A percentile compares a stretch with the other conserved stretches of the same genome.
Evolutionary conservation across 257 asterid genomes (phyloP).

Genomic region (Ophiorrhiza pumila): DNA sequence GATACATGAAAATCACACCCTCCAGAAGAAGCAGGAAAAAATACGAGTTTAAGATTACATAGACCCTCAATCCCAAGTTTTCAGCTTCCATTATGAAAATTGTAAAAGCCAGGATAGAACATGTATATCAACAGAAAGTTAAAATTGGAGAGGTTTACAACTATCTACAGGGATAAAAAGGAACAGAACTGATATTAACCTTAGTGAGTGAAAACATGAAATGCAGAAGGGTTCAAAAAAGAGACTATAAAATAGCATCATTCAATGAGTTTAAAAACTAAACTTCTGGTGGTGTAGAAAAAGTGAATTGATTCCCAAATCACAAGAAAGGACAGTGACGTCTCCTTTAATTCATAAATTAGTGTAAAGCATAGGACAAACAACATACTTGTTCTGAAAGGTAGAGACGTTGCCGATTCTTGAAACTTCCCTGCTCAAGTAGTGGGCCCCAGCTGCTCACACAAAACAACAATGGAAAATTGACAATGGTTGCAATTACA

Average conservation of each 20-base stretch:
- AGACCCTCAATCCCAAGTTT: too few relatives aligned
- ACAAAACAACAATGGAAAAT: not conserved
- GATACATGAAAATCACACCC: not conserved
- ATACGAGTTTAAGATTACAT: too few relatives aligned
- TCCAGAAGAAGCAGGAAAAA: not conserved
- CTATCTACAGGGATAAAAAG: not conserved
- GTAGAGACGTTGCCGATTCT: conserved; percentile 81
- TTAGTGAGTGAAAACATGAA: not conserved
- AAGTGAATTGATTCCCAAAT: not conserved
- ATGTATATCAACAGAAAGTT: not conserved
- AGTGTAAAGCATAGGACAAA: conserved; percentile 2
- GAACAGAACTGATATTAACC: not conserved
- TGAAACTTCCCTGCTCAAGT: conserved; percentile 53
- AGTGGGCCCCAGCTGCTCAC: conserved; percentile 83
- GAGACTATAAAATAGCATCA: too few relatives aligned
- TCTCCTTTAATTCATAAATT: not conserved
- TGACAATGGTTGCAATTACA: not conserved
- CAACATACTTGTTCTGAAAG: conserved; percentile 79
- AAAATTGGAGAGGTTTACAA: not conserved
- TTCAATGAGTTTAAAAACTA: not conserved
- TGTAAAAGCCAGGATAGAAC: not conserved
- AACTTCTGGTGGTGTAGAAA: not conserved
- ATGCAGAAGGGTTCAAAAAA: not conserved
- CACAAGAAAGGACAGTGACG: not conserved
- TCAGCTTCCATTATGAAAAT: not conserved